Evolutionary conservation across 768 basidiomycete species (phyloP).

Genomic region (Lactarius sanguifluus): DNA sequence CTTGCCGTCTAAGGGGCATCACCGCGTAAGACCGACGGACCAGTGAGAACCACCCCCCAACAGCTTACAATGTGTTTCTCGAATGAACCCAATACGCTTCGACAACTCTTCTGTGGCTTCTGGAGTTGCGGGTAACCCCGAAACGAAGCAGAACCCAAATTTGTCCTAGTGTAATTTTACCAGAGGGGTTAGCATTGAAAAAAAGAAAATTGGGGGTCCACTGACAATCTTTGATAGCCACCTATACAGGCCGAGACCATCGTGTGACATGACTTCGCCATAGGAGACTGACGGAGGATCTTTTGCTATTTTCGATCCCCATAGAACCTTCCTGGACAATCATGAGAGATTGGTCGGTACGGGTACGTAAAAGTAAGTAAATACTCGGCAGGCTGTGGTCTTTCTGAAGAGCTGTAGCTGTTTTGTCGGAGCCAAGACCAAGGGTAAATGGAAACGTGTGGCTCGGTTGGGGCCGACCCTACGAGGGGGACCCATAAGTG

Average conservation of each 20-base stretch:
- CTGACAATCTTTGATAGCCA: conserved; percentile 82
- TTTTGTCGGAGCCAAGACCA: conserved; percentile 80
- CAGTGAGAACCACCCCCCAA: not conserved
- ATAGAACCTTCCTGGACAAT: conserved; percentile 60
- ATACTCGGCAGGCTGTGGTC: conserved; percentile 44
- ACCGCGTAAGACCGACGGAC: not conserved
- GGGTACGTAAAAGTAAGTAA: conserved; percentile 30
- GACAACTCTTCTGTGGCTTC: conserved; percentile 83
- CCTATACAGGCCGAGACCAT: conserved; percentile 67
- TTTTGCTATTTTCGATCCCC: conserved; percentile 75
- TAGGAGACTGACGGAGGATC: conserved; percentile 75
- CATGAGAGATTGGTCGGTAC: conserved; percentile 5
- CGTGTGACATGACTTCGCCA: conserved; percentile 65
- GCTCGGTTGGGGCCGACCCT: conserved; percentile 55
- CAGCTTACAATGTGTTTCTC: conserved; percentile 72
- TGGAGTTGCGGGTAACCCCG: conserved; percentile 74
- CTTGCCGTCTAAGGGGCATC: conserved; percentile 63
- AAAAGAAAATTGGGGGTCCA: conserved; percentile 18
- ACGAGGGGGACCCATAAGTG: not conserved
- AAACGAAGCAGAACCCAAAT: conserved; percentile 88
- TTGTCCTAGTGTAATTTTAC: conserved; percentile 51
- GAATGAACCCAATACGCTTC: conserved; percentile 78
- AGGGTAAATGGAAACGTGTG: conserved; percentile 82
- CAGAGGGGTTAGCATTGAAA: not conserved
- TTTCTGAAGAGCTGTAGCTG: conserved; percentile 68